Evolutionary conservation across 2,329 filamentous ascomycete species (phyloP).

Genomic region (Penicillium griseofulvum): DNA sequence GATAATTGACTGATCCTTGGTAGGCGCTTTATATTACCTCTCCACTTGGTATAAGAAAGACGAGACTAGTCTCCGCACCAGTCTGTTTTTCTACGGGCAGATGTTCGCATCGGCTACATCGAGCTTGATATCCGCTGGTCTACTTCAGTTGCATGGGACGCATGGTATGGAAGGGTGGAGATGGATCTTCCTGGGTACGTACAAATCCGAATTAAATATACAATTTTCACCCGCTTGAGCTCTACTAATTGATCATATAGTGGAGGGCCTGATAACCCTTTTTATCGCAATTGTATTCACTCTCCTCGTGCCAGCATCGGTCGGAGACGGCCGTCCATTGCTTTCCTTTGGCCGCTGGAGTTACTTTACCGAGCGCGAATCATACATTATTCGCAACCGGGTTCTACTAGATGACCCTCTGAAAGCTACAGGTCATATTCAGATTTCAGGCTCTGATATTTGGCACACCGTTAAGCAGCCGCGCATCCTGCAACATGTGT

Average conservation of each 20-base stretch:
- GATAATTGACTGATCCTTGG: not conserved
- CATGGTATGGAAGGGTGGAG: slow-evolving; percentile 54
- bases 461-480: slow-evolving; percentile 45
- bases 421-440: slow-evolving; percentile 37
- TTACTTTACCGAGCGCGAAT: slow-evolving; percentile 46
- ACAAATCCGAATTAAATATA: too few species aligned
- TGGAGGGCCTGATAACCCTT: slow-evolving; percentile 56
- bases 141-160: slow-evolving; percentile 51
- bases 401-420: slow-evolving; percentile 47
- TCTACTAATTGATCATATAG: slow-evolving; percentile 6
- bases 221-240: not conserved
- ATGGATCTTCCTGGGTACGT: slow-evolving; percentile 51
- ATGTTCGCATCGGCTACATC: slow-evolving; percentile 49
- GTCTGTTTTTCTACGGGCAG: slow-evolving; percentile 58
- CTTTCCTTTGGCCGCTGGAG: slow-evolving; percentile 40
- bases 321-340: slow-evolving; percentile 37
- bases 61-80: slow-evolving; percentile 54
- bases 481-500: slow-evolving; percentile 53
- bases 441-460: slow-evolving; percentile 39
- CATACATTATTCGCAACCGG: slow-evolving; percentile 42
- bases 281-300: slow-evolving; percentile 41
- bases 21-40: slow-evolving; percentile 43
- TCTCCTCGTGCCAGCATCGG: slow-evolving; percentile 41
- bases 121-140: slow-evolving; percentile 39
- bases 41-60: slow-evolving; percentile 56